These are phyloP conservation scores for Didymella segeticola DNA, from an alignment of 2,329 filamentous ascomycete genomes.

Conservation along the genomic window DNA sequence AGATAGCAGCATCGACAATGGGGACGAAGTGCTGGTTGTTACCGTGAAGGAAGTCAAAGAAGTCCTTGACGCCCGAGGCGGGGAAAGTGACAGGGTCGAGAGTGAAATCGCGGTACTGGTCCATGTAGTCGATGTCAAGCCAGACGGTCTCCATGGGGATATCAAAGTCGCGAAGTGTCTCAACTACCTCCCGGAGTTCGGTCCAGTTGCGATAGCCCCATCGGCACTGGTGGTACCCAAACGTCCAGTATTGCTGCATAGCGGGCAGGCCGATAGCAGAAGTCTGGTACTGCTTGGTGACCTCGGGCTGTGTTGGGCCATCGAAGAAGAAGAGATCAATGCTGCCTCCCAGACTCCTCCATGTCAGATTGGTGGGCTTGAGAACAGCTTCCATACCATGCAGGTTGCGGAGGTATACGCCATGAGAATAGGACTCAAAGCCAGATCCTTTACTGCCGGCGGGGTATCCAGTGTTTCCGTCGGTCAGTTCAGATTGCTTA, in stretches of 20 bases:
- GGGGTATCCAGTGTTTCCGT: slow-evolving; percentile 4
- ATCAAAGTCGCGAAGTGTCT: slow-evolving; percentile 60
- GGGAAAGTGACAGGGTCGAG: slow-evolving; percentile 62
- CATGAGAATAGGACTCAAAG: slow-evolving; percentile 75
- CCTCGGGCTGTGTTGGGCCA: slow-evolving; percentile 71
- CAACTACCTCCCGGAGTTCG: slow-evolving; percentile 64
- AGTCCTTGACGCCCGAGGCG: slow-evolving; percentile 57
- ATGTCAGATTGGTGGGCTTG: slow-evolving; percentile 69
- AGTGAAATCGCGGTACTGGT: slow-evolving; percentile 62
- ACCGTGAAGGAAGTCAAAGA: slow-evolving; percentile 61
- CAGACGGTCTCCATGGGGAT: slow-evolving; percentile 61
- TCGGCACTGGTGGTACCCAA: slow-evolving; percentile 83
- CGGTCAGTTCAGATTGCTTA: slow-evolving; percentile 57
- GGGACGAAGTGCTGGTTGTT: slow-evolving; percentile 66
- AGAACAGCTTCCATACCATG: slow-evolving; percentile 78
- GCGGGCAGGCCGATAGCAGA: slow-evolving; percentile 73
- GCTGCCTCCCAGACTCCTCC: slow-evolving; percentile 76
- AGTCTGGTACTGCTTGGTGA: slow-evolving; percentile 73
- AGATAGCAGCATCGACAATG: slow-evolving; percentile 70
- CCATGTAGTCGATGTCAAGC: slow-evolving; percentile 54
- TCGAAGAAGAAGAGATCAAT: slow-evolving; percentile 83
- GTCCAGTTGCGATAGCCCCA: slow-evolving; percentile 83
- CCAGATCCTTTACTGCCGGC: slow-evolving; percentile 47
- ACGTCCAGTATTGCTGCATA: slow-evolving; percentile 79
- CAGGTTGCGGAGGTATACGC: slow-evolving; percentile 77